Evolutionary conservation across 148 eudicot species (phyloP), one percentile per base, ranked within the genome.

Genomic region (Polygonum maritimum): DNA sequence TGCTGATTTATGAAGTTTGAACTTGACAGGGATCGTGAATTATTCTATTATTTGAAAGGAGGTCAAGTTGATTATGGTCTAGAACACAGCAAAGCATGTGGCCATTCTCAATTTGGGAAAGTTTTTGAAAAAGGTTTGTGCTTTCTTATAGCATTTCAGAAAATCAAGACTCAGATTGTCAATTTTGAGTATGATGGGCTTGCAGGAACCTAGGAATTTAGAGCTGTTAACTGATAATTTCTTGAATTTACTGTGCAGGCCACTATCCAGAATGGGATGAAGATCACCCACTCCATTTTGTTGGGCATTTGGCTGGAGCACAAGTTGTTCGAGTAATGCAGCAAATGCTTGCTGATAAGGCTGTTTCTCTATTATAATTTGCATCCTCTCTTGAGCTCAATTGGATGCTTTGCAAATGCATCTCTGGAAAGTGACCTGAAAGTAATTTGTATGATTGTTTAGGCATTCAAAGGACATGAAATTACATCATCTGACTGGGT

Each of bases 301-400:
- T 94, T 58, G 98, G 98, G 78, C 98, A 94, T 89, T 94, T 97
- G 54, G 92, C 98, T 33, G 98, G 98, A 44, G 98, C 93, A 0
- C 98, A 94, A 80, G 98, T 92, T 73, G 91, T 90, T 11, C 84
- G 98, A 19, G 92, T 89, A 74, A 81, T 94, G 87, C 98, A 94
- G 86, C 98, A 94, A 84, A 90, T 94, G 98, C 95, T 94, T 76
- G 95, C 94, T 71, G 97, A 92, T 77, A 90, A 88, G 97, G 98
- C 89, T 75, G 9, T 58, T 35, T 73, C 38, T 48, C n/a, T 16
- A 1, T 71, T 45, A 21, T 41, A 16, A 7, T 71, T 55, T 41
- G 35, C 15, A 33, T 21, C 22, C 9, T 31, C 71, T 22, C 71
- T 31, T 65, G 6, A 31, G 70, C 7, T 63, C 5, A 31, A 31